These are phyloP conservation scores for Quercus glauca DNA, from an alignment of 306 rosid genomes.

Conservation along the genomic window DNA sequence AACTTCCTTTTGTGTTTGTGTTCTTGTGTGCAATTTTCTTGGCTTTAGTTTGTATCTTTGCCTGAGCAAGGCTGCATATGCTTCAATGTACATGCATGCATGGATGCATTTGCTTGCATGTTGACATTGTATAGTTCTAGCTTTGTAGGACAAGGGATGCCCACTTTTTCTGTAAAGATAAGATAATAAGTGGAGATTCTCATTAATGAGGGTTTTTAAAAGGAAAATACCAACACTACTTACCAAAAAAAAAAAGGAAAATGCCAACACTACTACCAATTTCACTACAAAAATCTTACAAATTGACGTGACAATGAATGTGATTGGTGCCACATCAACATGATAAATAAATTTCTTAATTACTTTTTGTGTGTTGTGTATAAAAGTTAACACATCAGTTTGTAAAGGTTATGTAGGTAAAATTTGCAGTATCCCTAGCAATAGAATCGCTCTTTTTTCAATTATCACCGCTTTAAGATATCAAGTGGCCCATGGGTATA, in stretches of 20 bases:
- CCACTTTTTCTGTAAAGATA: neutral
- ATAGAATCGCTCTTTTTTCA: neutral
- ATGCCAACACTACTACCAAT: too few species aligned
- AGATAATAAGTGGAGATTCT: neutral
- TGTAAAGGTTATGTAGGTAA: too few species aligned
- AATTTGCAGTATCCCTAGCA: too few species aligned
- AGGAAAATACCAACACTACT: too few species aligned
- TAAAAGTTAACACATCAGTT: too few species aligned
- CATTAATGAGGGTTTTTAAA: neutral
- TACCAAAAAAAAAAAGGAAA: too few species aligned
- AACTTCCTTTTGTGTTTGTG: slow-evolving; percentile 5
- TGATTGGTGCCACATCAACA: too few species aligned
- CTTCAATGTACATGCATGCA: neutral
- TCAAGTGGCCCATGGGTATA: neutral
- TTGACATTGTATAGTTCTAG: neutral
- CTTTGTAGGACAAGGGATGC: neutral
- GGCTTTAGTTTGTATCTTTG: slow-evolving; percentile 1
- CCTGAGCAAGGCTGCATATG: neutral
- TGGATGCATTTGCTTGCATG: neutral
- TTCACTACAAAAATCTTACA: too few species aligned
- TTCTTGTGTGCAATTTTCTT: slow-evolving; percentile 1
- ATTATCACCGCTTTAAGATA: neutral
- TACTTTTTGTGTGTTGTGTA: too few species aligned
- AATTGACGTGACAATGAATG: too few species aligned
- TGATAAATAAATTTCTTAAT: too few species aligned